These are phyloP conservation scores for Suhomyces bribrorum DNA, from an alignment of 1,139 yeast species.

Conservation along the genomic window DNA sequence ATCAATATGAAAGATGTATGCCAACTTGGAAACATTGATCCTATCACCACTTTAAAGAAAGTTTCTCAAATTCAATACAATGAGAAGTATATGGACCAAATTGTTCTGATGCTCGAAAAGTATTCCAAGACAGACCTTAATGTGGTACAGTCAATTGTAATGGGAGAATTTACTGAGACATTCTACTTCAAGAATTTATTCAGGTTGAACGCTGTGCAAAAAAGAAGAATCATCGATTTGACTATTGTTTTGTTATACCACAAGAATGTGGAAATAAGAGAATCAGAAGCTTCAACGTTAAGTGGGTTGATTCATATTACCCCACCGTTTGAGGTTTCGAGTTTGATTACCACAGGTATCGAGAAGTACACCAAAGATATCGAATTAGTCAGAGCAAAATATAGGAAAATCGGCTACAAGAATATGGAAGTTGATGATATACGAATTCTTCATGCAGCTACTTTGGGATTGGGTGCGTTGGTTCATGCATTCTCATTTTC, in stretches of 20 bases:
- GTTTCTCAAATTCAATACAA: constrained; percentile 63
- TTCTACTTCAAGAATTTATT: constrained; percentile 74
- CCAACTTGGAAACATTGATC: constrained; percentile 66
- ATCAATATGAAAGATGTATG: constrained; percentile 80
- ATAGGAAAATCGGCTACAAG: constrained; percentile 33
- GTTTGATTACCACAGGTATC: constrained; percentile 28
- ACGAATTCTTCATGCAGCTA: constrained; percentile 75
- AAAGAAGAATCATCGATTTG: constrained; percentile 51
- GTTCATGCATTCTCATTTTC: constrained; percentile 88
- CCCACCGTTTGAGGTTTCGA: constrained; percentile 56
- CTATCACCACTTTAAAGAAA: constrained; percentile 52
- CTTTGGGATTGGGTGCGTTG: constrained; percentile 85
- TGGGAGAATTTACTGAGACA: constrained; percentile 72
- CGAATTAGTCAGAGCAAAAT: constrained; percentile 33
- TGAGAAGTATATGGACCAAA: constrained; percentile 38
- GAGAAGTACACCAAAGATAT: constrained; percentile 29
- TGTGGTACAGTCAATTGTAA: constrained; percentile 67
- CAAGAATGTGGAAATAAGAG: constrained; percentile 74
- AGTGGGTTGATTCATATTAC: constrained; percentile 82
- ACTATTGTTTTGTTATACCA: constrained; percentile 60
- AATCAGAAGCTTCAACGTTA: constrained; percentile 70
- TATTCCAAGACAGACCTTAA: constrained; percentile 48
- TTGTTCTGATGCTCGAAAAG: constrained; percentile 54
- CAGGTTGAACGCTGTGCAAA: constrained; percentile 50
- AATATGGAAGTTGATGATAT: constrained; percentile 42